Conservation (phyloP, 2,329 filamentous ascomycete species). For the Monosporascus sp. region DNA sequence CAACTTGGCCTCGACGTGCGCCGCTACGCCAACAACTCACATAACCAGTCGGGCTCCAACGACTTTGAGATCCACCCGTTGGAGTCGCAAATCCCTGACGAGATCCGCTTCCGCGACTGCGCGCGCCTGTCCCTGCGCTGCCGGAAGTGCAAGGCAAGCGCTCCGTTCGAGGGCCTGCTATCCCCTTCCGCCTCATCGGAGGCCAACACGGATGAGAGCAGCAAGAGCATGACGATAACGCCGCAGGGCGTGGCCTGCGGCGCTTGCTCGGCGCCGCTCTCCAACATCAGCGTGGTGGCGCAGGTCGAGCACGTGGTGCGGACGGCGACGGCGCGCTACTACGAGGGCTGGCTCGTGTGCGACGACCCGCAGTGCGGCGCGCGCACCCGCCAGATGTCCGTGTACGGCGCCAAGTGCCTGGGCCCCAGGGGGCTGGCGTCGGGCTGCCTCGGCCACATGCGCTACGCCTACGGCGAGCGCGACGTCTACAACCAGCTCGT, state of each 20-base stretch:
- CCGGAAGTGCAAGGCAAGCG: conserved; percentile 67
- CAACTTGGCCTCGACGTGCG: conserved; percentile 87
- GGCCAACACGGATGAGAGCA: conserved; percentile 28
- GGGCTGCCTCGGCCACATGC: conserved; percentile 83
- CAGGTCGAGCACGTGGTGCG: conserved; percentile 86
- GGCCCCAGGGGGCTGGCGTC: conserved; percentile 79
- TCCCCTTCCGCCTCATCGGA: conserved; percentile 46
- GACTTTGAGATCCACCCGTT: conserved; percentile 80
- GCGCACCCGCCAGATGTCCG: conserved; percentile 85
- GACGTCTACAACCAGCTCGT: conserved; percentile 91
- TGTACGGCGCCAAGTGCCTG: conserved; percentile 85
- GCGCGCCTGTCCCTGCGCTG: conserved; percentile 73
- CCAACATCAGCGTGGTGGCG: conserved; percentile 70
- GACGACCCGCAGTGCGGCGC: conserved; percentile 83
- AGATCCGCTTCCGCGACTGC: conserved; percentile 81
- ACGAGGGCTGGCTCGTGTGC: conserved; percentile 87
- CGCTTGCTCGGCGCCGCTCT: conserved; percentile 59
- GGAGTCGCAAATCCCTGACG: conserved; percentile 90
- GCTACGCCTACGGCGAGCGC: conserved; percentile 82
- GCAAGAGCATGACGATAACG: conserved; percentile 39
- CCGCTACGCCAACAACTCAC: conserved; percentile 66
- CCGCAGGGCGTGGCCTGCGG: conserved; percentile 72
- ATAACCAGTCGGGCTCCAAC: conserved; percentile 38
- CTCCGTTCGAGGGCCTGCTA: conserved; percentile 71
- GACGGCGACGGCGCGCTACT: conserved; percentile 74